These are phyloP conservation scores for Paratinospora sagittata DNA, from an alignment of 164 flowering plant genomes.

Conservation along the genomic window DNA sequence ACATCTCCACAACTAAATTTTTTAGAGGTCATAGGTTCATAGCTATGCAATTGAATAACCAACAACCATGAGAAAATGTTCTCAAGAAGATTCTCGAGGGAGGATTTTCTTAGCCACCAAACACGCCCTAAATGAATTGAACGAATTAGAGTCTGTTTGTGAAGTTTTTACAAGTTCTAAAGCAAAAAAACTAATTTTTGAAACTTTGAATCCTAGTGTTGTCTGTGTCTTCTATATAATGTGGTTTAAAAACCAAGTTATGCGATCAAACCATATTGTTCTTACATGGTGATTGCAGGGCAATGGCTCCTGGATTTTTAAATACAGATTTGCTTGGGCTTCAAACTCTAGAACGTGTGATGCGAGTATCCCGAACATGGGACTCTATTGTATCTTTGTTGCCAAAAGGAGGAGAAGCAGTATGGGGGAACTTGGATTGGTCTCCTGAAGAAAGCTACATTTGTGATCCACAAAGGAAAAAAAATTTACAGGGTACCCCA, in stretches of 20 bases:
- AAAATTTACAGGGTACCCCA: conserved; percentile 14
- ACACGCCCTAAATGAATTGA: too few relatives aligned
- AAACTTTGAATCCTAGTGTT: too few relatives aligned
- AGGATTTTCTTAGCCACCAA: too few relatives aligned
- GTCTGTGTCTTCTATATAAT: too few relatives aligned
- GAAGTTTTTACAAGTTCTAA: neutral
- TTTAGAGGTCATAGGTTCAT: too few relatives aligned
- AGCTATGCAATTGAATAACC: too few relatives aligned
- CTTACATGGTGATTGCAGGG: conserved; percentile 29
- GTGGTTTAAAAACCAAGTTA: too few relatives aligned
- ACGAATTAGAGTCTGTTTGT: too few relatives aligned
- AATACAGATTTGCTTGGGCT: conserved; percentile 53
- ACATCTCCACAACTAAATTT: too few relatives aligned
- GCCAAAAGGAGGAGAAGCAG: conserved; percentile 80
- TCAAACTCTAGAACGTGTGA: conserved; percentile 51
- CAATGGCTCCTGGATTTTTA: conserved; percentile 64
- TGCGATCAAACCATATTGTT: neutral
- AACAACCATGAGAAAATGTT: too few relatives aligned
- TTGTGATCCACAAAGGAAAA: conserved; percentile 34
- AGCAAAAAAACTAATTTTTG: too few relatives aligned
- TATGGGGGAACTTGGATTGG: conserved; percentile 82
- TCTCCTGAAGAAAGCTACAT: conserved; percentile 57
- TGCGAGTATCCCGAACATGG: conserved; percentile 69
- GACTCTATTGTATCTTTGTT: conserved; percentile 61
- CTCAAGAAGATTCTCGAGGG: too few relatives aligned